phyloP scores from a whole-genome alignment of 192 early-diverging fungal species.

The Diversispora epigaea region DNA sequence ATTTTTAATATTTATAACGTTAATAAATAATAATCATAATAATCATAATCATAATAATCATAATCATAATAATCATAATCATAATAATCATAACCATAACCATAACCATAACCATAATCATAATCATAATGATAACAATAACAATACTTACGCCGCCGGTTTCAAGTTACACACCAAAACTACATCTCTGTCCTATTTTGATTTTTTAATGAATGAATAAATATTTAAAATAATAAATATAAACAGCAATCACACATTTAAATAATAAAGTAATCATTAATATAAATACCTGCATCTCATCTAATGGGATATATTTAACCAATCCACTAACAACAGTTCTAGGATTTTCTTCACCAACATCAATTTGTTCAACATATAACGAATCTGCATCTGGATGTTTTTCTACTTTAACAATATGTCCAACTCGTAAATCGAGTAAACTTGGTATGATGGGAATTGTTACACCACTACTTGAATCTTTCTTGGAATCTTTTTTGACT shows the following conservation, averaged over 20 bases:
- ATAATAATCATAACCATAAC: no score
- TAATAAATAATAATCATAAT: not conserved
- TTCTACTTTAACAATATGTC: constrained; percentile 75
- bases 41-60: not conserved
- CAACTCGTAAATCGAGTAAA: constrained; percentile 92
- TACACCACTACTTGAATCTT: constrained; percentile 58
- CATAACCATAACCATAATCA: no score
- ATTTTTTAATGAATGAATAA: no score
- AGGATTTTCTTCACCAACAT: constrained; percentile 80
- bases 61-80: not conserved
- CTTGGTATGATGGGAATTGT: constrained; percentile 61
- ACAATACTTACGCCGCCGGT: constrained; percentile 59
- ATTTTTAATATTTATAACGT: not conserved
- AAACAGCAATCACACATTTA: no score
- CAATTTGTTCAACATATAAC: constrained; percentile 95
- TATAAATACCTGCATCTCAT: constrained; percentile 75
- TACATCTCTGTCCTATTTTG: constrained; percentile 51
- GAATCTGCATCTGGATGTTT: constrained; percentile 96
- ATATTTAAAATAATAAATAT: not conserved
- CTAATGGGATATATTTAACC: constrained; percentile 87
- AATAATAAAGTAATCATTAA: constrained; percentile 59
- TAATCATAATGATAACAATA: not conserved
- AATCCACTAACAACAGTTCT: constrained; percentile 91
- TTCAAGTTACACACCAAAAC: constrained; percentile 92
- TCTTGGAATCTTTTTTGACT: constrained; percentile 52